Percentiles rank a stretch among this genome's conserved stretches.
phyloP scores from a whole-genome alignment of 2,329 filamentous ascomycete species.

The Chrysosporium queenslandicum region DNA sequence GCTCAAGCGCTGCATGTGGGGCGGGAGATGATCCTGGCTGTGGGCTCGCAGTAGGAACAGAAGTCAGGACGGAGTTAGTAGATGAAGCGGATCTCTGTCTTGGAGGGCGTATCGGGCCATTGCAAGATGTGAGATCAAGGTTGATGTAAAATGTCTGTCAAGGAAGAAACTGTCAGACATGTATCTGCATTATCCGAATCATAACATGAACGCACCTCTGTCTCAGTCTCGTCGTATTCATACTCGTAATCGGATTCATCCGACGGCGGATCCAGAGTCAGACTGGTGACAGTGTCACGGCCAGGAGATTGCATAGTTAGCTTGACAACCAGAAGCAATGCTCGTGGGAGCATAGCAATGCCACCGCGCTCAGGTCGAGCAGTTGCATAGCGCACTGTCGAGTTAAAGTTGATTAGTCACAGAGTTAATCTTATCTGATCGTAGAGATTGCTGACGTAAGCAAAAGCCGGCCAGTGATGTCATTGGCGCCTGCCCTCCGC shows the following conservation, averaged over 20 bases:
- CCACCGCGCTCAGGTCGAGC: not conserved
- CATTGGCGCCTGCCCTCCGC: conserved; percentile 2
- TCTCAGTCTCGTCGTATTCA: conserved; percentile 46
- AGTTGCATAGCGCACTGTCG: too few species aligned
- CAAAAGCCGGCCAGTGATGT: not conserved
- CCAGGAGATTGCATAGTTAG: conserved; percentile 2
- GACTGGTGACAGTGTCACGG: not conserved
- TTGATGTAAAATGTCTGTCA: conserved; percentile 49
- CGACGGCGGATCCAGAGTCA: conserved; percentile 14
- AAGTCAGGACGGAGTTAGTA: not conserved
- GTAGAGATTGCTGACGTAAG: conserved; percentile 5
- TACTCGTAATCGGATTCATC: conserved; percentile 50
- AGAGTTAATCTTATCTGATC: not conserved
- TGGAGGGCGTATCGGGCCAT: conserved; percentile 31
- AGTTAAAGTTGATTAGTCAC: conserved; percentile 11
- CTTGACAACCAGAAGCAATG: not conserved
- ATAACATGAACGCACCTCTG: conserved; percentile 35
- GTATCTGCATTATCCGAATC: conserved; percentile 12
- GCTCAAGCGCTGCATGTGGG: conserved; percentile 4
- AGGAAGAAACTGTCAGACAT: not conserved
- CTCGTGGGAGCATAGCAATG: not conserved
- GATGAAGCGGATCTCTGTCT: conserved; percentile 19
- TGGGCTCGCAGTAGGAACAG: conserved; percentile 9
- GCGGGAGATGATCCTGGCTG: conserved; percentile 1
- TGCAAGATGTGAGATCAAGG: conserved; percentile 45